Conservation (phyloP, 2,329 filamentous ascomycete species). For the Neonectria hederae region DNA sequence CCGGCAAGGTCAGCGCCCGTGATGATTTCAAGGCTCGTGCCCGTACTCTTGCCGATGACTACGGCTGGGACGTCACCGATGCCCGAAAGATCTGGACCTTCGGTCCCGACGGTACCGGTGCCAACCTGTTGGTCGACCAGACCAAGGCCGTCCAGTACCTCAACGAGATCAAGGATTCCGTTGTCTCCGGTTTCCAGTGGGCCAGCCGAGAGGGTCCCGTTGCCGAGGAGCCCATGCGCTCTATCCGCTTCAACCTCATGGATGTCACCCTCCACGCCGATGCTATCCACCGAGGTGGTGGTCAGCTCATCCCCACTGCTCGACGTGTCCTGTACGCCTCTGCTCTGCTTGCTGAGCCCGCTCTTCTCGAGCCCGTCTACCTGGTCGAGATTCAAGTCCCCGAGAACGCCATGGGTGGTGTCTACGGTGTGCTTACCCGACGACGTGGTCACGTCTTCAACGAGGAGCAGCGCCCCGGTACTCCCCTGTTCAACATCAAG, state of each 20-base stretch:
- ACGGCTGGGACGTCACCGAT: constrained; percentile 99
- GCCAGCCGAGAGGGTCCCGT: constrained; percentile 96
- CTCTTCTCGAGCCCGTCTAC: constrained; percentile 97
- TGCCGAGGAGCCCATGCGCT: constrained; percentile 98
- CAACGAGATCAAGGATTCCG: constrained; percentile 99
- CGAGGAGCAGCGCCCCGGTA: constrained; percentile 98
- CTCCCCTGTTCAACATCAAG: constrained; percentile 99
- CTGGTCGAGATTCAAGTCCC: constrained; percentile 99
- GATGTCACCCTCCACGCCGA: constrained; percentile 99
- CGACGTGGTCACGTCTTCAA: constrained; percentile 98
- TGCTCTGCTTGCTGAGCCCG: constrained; percentile 88
- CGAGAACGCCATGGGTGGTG: constrained; percentile 98
- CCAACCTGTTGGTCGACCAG: constrained; percentile 99
- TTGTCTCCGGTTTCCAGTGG: constrained; percentile 99
- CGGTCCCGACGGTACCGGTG: constrained; percentile 95
- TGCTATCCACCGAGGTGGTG: constrained; percentile 99
- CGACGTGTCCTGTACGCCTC: constrained; percentile 98
- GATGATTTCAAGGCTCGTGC: constrained; percentile 99
- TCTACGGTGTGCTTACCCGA: constrained; percentile 98
- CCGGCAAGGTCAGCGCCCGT: constrained; percentile 90
- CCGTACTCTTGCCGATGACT: constrained; percentile 94
- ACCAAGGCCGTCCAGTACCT: constrained; percentile 99
- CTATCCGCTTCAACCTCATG: constrained; percentile 97
- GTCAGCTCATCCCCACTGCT: constrained; percentile 97
- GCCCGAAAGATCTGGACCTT: constrained; percentile 99